phyloP scores from a whole-genome alignment of 768 basidiomycete genomes.

The Lactarius vividus region DNA sequence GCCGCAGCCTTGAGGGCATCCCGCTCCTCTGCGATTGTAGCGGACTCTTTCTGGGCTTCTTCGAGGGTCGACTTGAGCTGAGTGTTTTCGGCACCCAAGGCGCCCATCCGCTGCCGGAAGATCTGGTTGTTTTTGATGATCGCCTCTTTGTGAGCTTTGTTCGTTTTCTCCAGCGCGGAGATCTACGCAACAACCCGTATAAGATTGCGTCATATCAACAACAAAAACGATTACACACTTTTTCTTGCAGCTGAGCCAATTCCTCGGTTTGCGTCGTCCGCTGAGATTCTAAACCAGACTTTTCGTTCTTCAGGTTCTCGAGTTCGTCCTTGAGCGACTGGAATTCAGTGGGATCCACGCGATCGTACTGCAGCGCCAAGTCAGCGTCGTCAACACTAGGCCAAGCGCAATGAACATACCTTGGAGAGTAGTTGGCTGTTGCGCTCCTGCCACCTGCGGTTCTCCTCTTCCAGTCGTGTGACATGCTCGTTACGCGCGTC shows the following conservation, averaged over 20 bases:
- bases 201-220: background rate
- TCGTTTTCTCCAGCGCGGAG: slow-evolving; percentile 20
- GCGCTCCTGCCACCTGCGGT: slow-evolving; percentile 79
- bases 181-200: slow-evolving; percentile 25
- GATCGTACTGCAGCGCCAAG: slow-evolving; percentile 60
- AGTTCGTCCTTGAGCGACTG: slow-evolving; percentile 77
- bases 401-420: slow-evolving; percentile 37
- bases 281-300: slow-evolving; percentile 29
- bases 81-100: slow-evolving; percentile 19
- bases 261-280: slow-evolving; percentile 1
- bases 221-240: slow-evolving; percentile 21
- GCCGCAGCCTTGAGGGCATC: slow-evolving; percentile 40
- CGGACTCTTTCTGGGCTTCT: slow-evolving; percentile 29
- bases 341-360: slow-evolving; percentile 83
- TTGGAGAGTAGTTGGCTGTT: slow-evolving; percentile 79
- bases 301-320: slow-evolving; percentile 38
- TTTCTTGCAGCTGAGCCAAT: slow-evolving; percentile 20
- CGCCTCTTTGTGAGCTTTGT: slow-evolving; percentile 21
- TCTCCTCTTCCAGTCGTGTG: slow-evolving; percentile 69
- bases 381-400: background rate
- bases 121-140: slow-evolving; percentile 24
- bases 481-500: slow-evolving; percentile 67
- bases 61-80: slow-evolving; percentile 27
- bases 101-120: slow-evolving; percentile 25
- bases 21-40: slow-evolving; percentile 30